Evolutionary conservation across 805 yeast species (phyloP), one percentile per base, ranked within the genome.

Genomic region (Pichia exigua): DNA sequence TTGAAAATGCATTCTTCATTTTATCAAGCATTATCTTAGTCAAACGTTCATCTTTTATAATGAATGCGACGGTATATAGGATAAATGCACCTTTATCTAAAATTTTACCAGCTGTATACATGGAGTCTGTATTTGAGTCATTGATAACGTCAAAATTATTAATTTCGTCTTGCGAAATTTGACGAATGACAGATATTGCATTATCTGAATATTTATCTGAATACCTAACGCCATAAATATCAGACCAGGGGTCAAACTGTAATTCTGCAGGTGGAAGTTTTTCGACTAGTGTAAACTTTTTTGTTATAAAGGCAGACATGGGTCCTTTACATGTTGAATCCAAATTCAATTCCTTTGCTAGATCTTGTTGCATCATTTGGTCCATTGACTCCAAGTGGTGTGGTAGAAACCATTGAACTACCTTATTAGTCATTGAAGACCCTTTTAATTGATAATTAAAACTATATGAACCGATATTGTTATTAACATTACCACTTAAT

Each of bases 61-160:
- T 74, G 55, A 74, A 82, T 50, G 85, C 82, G 40, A 84, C 81
- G 12, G 83, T 87, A 56, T 85, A 85, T 15, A 89, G 73, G 48
- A 94, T 77, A 74, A 86, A 85, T 0, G 98, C 97, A 68, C 87
- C 94, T 69, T 91, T 94, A 58, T 90, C 96, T 47, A 91, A 71
- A 27, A 81, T 75, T 65, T 94, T 92, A 13, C 98, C 99, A 2
- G 95, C 78, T 21, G 87, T 82, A 68, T 92, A 92, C 87, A 91
- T 91, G 0, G 97, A 88, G 55, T 88, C 88, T 12, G 83, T 71
- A 60, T 85, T 71, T n/a, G 85, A 76, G 65, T 75, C 77, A 18
- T 74, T 76, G 4, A 69, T 68, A 38, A 85, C 75, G 55, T 84
- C 87, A 50, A 63, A 65, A 48, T 73, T 78, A 28, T 73, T 60